A percentile compares a stretch with the other conserved stretches of the same genome.
phyloP scores from a whole-genome alignment of 2,329 filamentous ascomycete species.

The Phialemoniopsis sp. region DNA sequence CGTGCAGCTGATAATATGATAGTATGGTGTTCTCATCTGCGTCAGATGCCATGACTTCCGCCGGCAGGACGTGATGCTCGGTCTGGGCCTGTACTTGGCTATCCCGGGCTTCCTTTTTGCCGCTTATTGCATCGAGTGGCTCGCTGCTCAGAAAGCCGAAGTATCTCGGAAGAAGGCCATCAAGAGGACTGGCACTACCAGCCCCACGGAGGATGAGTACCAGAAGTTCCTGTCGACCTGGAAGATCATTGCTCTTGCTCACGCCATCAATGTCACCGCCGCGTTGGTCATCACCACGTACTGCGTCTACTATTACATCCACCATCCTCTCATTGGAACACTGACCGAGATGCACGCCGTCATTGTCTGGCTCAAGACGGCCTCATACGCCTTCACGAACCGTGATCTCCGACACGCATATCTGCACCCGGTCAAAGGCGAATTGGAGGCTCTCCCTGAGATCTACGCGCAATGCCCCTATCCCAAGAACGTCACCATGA shows the following conservation, averaged over 20 bases:
- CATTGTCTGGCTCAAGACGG: conserved; percentile 93
- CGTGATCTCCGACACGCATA: conserved; percentile 89
- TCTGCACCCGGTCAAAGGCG: conserved; percentile 67
- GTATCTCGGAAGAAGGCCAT: conserved; percentile 52
- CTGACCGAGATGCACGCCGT: conserved; percentile 87
- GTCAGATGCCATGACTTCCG: conserved; percentile 86
- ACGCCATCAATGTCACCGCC: conserved; percentile 78
- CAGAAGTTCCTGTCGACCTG: conserved; percentile 71
- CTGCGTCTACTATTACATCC: conserved; percentile 84
- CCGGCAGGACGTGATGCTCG: conserved; percentile 70
- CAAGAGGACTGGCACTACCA: conserved; percentile 45
- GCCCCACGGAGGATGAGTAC: conserved; percentile 56
- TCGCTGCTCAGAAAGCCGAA: conserved; percentile 75
- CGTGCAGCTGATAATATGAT: conserved; percentile 9
- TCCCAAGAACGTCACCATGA: conserved; percentile 82
- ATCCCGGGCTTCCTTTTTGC: conserved; percentile 89
- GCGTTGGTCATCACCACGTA: conserved; percentile 78
- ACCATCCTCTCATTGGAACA: conserved; percentile 91
- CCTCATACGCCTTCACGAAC: conserved; percentile 95
- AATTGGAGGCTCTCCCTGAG: conserved; percentile 68
- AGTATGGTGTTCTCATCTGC: conserved; percentile 95
- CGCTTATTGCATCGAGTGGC: conserved; percentile 84
- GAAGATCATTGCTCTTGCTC: conserved; percentile 74
- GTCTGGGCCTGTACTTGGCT: conserved; percentile 74
- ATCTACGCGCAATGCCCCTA: conserved; percentile 84